These are phyloP conservation scores for Trichomonas tenax DNA, from an alignment of 208 protist genomes.

Conservation along the genomic window DNA sequence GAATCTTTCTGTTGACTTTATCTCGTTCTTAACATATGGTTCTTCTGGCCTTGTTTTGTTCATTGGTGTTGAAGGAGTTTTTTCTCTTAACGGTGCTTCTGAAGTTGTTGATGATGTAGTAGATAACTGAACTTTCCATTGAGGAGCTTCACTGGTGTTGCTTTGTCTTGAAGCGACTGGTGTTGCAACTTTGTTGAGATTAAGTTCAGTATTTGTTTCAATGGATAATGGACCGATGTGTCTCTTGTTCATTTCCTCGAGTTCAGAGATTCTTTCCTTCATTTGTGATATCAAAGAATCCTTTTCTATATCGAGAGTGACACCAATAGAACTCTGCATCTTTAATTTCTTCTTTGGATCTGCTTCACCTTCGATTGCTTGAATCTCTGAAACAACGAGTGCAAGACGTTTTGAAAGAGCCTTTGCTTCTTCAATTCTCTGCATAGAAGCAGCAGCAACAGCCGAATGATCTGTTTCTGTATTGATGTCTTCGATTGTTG, in stretches of 20 bases:
- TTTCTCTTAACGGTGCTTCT: too few species aligned
- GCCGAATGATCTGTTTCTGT: neutral
- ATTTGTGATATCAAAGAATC: neutral
- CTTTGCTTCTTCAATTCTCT: neutral
- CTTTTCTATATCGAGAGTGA: neutral
- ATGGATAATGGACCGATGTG: too few species aligned
- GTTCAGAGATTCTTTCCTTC: neutral
- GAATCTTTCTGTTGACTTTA: too few species aligned
- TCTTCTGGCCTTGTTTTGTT: too few species aligned
- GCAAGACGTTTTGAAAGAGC: neutral
- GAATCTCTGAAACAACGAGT: neutral
- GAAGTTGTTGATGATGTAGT: too few species aligned
- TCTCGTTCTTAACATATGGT: too few species aligned
- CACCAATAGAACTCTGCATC: neutral
- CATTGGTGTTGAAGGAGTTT: too few species aligned
- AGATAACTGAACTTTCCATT: too few species aligned
- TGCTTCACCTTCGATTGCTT: neutral
- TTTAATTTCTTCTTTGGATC: neutral
- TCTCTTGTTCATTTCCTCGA: neutral
- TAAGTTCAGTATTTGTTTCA: too few species aligned
- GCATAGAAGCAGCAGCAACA: neutral
- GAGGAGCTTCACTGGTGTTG: too few species aligned
- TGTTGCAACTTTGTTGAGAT: too few species aligned
- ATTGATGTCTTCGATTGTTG: neutral
- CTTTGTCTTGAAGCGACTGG: too few species aligned